Percentiles rank a stretch among this genome's conserved stretches.
These are phyloP conservation scores for Aspergillus funiculosus DNA, from an alignment of 495 filamentous ascomycete species.

Conservation along the genomic window DNA sequence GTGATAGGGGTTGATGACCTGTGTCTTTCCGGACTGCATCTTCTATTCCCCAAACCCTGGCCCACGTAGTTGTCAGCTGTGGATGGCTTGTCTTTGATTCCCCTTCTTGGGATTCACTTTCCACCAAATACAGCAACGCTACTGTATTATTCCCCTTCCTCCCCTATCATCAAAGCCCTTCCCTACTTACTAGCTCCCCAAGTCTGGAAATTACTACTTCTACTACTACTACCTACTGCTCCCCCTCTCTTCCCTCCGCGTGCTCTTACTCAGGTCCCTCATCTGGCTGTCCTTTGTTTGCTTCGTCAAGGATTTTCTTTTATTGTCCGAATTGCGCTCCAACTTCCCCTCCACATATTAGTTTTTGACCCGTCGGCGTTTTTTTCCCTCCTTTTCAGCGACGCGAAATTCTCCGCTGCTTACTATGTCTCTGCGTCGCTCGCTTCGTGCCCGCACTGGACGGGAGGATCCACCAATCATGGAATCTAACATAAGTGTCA, in stretches of 20 bases:
- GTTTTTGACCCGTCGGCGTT: neutral
- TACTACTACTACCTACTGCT: neutral
- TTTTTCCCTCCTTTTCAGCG: neutral
- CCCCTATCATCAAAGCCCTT: conserved; percentile 4
- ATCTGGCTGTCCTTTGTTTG: conserved; percentile 14
- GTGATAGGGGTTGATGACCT: conserved; percentile 27
- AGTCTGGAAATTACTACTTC: conserved; percentile 6
- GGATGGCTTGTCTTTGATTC: conserved; percentile 6
- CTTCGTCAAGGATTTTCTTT: conserved; percentile 8
- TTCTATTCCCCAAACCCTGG: conserved; percentile 15
- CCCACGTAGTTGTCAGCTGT: conserved; percentile 18
- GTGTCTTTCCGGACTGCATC: conserved; percentile 36
- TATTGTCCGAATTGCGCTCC: neutral
- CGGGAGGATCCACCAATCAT: conserved; percentile 35
- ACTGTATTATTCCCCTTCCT: neutral
- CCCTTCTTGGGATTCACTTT: conserved; percentile 1
- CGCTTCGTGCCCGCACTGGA: conserved; percentile 43
- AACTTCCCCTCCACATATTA: neutral
- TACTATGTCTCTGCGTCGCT: conserved; percentile 46
- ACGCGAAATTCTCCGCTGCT: neutral
- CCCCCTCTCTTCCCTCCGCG: too few species aligned
- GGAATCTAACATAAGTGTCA: conserved; percentile 35
- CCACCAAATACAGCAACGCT: conserved; percentile 1
- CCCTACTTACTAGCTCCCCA: conserved; percentile 1
- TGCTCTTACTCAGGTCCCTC: too few species aligned